Percentiles rank a stretch among this genome's conserved stretches.
phyloP scores from a whole-genome alignment of 129 eudicot genomes.

The Silybum marianum region DNA sequence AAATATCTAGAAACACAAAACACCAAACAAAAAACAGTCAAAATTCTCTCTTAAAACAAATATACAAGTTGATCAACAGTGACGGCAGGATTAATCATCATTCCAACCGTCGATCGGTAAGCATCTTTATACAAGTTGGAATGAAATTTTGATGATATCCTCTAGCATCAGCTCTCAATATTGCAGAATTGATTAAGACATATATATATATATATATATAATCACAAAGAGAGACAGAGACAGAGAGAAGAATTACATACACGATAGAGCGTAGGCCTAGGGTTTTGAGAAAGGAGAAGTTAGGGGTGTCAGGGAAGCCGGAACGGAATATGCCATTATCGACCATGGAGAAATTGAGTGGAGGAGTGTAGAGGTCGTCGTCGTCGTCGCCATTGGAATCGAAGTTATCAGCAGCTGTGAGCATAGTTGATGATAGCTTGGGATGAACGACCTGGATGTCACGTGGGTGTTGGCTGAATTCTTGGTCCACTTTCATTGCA shows the following conservation, averaged over 20 bases:
- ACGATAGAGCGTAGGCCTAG: conserved; percentile 71
- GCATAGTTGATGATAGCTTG: conserved; percentile 19
- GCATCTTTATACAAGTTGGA: neutral
- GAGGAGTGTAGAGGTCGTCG: conserved; percentile 55
- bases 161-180: neutral
- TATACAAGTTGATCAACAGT: conserved; percentile 19
- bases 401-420: neutral
- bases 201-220: neutral
- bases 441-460: conserved; percentile 23
- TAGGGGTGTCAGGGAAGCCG: conserved; percentile 62
- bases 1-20: conserved; percentile 48
- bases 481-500: conserved; percentile 31
- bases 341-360: conserved; percentile 74
- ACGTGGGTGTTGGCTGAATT: conserved; percentile 22
- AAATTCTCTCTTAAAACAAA: neutral
- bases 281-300: conserved; percentile 62
- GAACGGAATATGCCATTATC: conserved; percentile 71
- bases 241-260: conserved; percentile 32
- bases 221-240: neutral
- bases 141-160: neutral
- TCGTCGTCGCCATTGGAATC: conserved; percentile 38
- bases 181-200: neutral
- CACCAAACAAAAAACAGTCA: conserved; percentile 24
- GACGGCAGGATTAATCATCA: conserved; percentile 1
- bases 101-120: neutral